Conservation (phyloP, 768 basidiomycete species). For the Tremella mesenterica region DNA sequence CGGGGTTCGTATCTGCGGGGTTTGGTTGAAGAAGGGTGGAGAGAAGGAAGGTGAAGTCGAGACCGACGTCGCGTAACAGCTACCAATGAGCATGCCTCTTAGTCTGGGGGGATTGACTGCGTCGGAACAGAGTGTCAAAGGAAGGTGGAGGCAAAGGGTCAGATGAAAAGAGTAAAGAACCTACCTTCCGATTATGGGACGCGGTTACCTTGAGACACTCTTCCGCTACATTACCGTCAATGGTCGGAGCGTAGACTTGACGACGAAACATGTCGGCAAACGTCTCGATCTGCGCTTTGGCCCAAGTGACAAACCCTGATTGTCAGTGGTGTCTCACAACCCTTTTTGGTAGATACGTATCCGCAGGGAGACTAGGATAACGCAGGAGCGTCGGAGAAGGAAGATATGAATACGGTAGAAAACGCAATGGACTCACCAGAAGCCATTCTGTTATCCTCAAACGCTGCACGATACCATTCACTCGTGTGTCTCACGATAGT, state of each 20-base stretch:
- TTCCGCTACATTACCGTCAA: slow-evolving; percentile 60
- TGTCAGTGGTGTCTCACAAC: background rate
- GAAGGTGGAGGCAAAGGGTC: background rate
- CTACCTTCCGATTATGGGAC: slow-evolving; percentile 72
- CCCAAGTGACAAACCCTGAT: slow-evolving; percentile 89
- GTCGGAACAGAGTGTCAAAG: too few species aligned
- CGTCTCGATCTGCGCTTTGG: slow-evolving; percentile 69
- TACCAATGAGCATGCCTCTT: slow-evolving; percentile 36
- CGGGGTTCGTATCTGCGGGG: slow-evolving; percentile 4
- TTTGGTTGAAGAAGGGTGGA: slow-evolving; percentile 47
- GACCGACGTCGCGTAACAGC: slow-evolving; percentile 84
- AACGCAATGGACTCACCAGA: slow-evolving; percentile 56
- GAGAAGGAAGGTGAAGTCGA: slow-evolving; percentile 90
- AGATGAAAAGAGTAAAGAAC: slow-evolving; percentile 8
- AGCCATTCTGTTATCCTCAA: slow-evolving; percentile 88
- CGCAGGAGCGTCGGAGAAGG: too few species aligned
- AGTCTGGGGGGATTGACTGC: background rate
- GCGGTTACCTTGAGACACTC: slow-evolving; percentile 71
- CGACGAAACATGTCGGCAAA: slow-evolving; percentile 79
- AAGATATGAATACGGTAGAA: background rate
- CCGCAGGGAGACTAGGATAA: background rate
- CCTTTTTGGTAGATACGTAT: too few species aligned
- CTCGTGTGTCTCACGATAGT: slow-evolving; percentile 94
- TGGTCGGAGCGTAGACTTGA: slow-evolving; percentile 81
- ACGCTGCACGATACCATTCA: slow-evolving; percentile 94